Conservation (phyloP, 116 monocot genomes). For the Zostera marina region DNA sequence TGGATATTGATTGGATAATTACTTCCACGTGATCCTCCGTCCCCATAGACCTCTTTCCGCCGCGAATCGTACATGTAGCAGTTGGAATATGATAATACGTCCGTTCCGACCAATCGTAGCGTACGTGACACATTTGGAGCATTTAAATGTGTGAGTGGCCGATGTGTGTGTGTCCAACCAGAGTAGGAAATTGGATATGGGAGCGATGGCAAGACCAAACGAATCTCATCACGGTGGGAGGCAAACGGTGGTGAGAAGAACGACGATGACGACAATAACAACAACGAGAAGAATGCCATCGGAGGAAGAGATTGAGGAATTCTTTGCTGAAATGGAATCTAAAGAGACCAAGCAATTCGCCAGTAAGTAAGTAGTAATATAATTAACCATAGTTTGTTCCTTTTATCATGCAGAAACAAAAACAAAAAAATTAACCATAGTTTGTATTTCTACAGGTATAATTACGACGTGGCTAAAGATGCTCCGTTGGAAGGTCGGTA, state of each 20-base stretch:
- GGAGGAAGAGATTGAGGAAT: constrained; percentile 35
- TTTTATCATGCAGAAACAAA: too few species aligned
- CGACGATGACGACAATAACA: constrained; percentile 1
- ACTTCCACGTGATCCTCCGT: too few species aligned
- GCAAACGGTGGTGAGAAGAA: background rate
- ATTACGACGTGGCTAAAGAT: constrained; percentile 33
- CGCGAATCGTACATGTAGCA: too few species aligned
- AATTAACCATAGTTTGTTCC: background rate
- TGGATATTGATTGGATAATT: too few species aligned
- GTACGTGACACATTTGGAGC: too few species aligned
- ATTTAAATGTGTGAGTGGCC: too few species aligned
- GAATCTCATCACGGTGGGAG: background rate
- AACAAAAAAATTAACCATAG: background rate
- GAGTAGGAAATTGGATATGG: background rate
- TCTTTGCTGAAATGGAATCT: constrained; percentile 26
- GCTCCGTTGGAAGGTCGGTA: constrained; percentile 29
- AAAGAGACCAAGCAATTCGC: constrained; percentile 17
- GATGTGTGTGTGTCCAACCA: too few species aligned
- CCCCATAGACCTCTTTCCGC: too few species aligned
- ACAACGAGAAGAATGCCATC: constrained; percentile 3
- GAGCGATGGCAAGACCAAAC: background rate
- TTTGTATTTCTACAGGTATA: constrained; percentile 19
- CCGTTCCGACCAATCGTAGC: too few species aligned
- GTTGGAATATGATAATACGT: too few species aligned
- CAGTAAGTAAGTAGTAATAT: constrained; percentile 14